Evolutionary conservation across 192 early-diverging fungal species (phyloP), one percentile per base, ranked within the genome.

Genomic region (Coemansia sp.): DNA sequence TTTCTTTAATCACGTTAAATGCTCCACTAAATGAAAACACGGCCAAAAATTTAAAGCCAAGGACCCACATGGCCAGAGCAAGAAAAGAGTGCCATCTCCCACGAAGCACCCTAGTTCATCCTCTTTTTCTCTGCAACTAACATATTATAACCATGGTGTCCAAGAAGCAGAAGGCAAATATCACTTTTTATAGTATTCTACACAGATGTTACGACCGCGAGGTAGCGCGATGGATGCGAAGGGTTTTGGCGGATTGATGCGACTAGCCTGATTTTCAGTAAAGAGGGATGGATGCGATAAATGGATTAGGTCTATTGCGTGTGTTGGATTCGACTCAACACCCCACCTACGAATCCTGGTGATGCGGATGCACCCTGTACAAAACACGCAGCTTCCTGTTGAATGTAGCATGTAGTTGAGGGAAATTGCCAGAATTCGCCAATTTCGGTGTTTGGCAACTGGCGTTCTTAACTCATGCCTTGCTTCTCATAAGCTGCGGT

Each of bases 111-210:
- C 19, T 53, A 53, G 13, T 64, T 67, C 71, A 68, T 46, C 25
- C 65, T 69, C 71, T 69, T 72, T 72, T 76, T 76, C 74, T 70
- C 74, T 46, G 65, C 74, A 63, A 76, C 74, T 76, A 63, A 63
- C 13, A 59, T 73, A 43, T 59, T 76, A 62, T 25, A 50, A 76
- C 20, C 70, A 78, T 78, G 76, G 76, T 78, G 67, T 78, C 70
- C 76, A 78, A 78, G 76, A 78, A 78, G 67, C 76, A 78, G 70
- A 78, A 78, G 76, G 76, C 62, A 77, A 72, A 66, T 72, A 77
- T 77, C 70, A 49, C 19, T 44, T 38, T 19, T 46, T 58, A 14
- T 59, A 41, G 7, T 17, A 22, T 54, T 32, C 32, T 32, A 32
- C 32, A 32, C 32, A 54, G 0, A 54, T 14, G 22, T 19, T 9